Evolutionary conservation across 805 yeast species (phyloP).

Genomic region (Grigorovia transvaalensis): DNA sequence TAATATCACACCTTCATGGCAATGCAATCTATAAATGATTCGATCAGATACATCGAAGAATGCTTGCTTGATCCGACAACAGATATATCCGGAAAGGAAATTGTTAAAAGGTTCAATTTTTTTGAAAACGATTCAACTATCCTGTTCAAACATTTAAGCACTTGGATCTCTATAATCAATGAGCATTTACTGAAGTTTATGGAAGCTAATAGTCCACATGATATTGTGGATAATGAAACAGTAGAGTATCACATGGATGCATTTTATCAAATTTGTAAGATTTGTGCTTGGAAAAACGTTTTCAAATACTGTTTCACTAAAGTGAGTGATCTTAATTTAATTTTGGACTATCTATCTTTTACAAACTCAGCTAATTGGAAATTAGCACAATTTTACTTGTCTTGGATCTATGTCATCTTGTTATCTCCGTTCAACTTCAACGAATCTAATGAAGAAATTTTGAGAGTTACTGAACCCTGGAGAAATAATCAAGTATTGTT

Average conservation of each 20-base stretch:
- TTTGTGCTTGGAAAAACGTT: conserved; percentile 54
- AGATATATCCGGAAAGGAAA: not conserved
- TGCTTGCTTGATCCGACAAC: not conserved
- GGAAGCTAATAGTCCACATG: not conserved
- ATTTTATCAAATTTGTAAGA: conserved; percentile 52
- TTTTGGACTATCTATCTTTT: conserved; percentile 22
- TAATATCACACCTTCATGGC: not conserved
- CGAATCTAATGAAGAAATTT: conserved; percentile 28
- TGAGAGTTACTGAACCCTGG: conserved; percentile 28
- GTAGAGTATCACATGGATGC: not conserved
- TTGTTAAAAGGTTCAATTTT: not conserved
- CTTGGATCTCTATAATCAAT: not conserved
- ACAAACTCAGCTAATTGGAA: conserved; percentile 32
- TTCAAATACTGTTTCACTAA: conserved; percentile 53
- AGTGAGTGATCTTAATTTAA: conserved; percentile 36
- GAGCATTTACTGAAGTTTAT: not conserved
- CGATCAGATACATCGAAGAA: not conserved
- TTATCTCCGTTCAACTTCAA: conserved; percentile 64
- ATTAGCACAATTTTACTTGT: conserved; percentile 38
- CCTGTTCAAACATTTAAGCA: not conserved
- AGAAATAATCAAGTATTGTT: conserved; percentile 35
- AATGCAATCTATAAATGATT: not conserved
- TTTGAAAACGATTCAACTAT: not conserved
- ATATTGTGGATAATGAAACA: not conserved
- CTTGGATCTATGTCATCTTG: conserved; percentile 64